These are phyloP conservation scores for Euphorbia peplus DNA, from an alignment of 345 rosid genomes.

Conservation along the genomic window DNA sequence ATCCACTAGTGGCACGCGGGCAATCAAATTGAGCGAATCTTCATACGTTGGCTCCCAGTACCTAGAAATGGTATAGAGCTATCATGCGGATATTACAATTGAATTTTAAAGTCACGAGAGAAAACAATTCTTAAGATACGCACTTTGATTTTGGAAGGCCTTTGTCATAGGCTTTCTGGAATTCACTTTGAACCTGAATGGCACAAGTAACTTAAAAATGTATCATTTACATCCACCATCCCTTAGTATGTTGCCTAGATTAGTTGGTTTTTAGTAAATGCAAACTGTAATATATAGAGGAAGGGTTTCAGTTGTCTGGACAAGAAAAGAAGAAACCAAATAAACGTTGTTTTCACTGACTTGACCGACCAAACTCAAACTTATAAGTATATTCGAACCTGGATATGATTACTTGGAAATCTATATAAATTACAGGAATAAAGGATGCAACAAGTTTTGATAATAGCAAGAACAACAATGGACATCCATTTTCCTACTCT, in stretches of 20 bases:
- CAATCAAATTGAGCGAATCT: slow-evolving; percentile 87
- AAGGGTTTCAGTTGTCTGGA: background rate
- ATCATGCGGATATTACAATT: slow-evolving; percentile 17
- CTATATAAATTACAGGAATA: background rate
- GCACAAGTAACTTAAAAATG: slow-evolving; percentile 9
- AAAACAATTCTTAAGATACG: slow-evolving; percentile 24
- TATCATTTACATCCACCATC: slow-evolving; percentile 6
- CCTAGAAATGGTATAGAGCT: slow-evolving; percentile 39
- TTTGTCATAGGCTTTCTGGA: slow-evolving; percentile 85
- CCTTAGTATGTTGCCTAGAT: background rate
- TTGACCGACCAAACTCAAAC: background rate
- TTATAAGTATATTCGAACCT: background rate
- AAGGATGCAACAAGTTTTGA: background rate
- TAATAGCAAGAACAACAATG: background rate
- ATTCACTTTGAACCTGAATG: slow-evolving; percentile 92
- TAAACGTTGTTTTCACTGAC: background rate
- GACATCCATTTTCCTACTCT: background rate
- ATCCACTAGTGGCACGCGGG: slow-evolving; percentile 84
- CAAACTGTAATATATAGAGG: background rate
- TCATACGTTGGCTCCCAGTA: slow-evolving; percentile 98
- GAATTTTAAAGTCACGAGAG: slow-evolving; percentile 15
- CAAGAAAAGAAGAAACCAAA: background rate
- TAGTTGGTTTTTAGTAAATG: background rate
- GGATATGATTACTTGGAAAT: background rate
- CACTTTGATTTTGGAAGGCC: slow-evolving; percentile 91